Evolutionary conservation across 2,329 filamentous ascomycete species (phyloP).

Genomic region (Fusarium tupiense): DNA sequence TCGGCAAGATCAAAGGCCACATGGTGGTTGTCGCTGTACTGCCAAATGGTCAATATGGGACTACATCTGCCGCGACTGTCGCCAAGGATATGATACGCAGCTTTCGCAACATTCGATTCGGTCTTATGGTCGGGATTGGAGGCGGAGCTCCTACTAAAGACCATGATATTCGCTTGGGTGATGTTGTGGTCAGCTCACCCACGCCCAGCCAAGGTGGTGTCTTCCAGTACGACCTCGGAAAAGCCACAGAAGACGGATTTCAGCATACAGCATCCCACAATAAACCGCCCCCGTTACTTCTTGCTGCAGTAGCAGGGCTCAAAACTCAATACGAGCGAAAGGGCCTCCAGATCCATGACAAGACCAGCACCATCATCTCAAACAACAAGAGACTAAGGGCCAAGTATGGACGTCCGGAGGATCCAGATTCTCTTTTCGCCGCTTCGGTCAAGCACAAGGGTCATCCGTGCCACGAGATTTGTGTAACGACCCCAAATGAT

Average conservation of each 20-base stretch:
- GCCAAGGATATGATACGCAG: background rate
- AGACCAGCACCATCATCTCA: rapidly evolving
- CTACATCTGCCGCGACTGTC: rapidly evolving
- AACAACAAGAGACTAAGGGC: rapidly evolving
- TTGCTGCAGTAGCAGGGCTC: background rate
- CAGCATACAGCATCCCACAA: rapidly evolving
- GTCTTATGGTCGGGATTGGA: background rate
- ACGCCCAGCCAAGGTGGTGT: rapidly evolving
- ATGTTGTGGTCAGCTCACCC: background rate
- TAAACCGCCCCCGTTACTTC: rapidly evolving
- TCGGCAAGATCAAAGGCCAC: background rate
- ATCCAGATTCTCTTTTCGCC: rapidly evolving
- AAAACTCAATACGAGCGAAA: background rate
- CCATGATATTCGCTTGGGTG: background rate
- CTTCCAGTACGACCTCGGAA: background rate
- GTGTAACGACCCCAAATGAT: rapidly evolving
- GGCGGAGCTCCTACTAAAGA: rapidly evolving
- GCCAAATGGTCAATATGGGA: background rate
- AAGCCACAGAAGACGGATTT: background rate
- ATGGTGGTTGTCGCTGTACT: background rate
- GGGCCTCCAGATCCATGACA: background rate
- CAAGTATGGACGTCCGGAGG: background rate
- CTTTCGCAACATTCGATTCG: background rate
- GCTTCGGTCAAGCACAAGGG: rapidly evolving
- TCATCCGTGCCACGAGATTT: rapidly evolving